Base-by-base conservation (phyloP, 345 rosid species). In the Salix dunnii region DNA sequence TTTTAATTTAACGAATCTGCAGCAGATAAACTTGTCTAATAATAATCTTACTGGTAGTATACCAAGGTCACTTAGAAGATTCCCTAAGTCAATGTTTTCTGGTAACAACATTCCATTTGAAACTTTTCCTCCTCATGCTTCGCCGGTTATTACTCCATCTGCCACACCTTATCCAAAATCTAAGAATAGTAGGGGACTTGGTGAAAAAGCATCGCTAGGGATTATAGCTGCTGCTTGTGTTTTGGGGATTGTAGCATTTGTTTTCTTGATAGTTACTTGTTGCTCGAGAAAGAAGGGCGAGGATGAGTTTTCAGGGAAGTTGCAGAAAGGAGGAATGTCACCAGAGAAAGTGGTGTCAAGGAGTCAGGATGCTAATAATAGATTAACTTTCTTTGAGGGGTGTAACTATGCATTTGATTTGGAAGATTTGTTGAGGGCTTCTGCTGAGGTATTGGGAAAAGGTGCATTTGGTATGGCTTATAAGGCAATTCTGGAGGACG, bases 371-470 rank as follows among this genome's bases (percentile, higher is more conserved):
- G 96, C 83, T 8, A 93, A 87, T 79, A 93, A 93, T 73, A 86
- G 88, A 78, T 73, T 96, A 83, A 94, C 85, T 46, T 96, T 96
- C 93, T 96, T 96, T 16, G 97, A 93, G 83, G 97, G 98, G n/a
- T 91, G 97, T 33, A 90, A 80, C 46, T 93, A 93, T 78, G 86
- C 97, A 28, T 93, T 96, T 62, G 97, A 96, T 88, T 87, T 96
- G 82, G 99, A 96, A 84, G 99, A 96, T 89, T 84, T 96, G 8
- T 82, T 96, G 86, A 91, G 98, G 79, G 99, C 99, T 71, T 96
- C 98, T 17, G 98, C 98, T 20, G 99, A 96, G 81, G 97, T 96
- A n/a, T 82, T 96, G 74, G 99, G 98, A 27, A 96, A 96, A 68
- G 99, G 99, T 55, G 91, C 99, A 14, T 93, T 93, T 65, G 98